Evolutionary conservation across 140 eudicot genomes (phyloP).

Genomic region (Erigeron philadelphicus): DNA sequence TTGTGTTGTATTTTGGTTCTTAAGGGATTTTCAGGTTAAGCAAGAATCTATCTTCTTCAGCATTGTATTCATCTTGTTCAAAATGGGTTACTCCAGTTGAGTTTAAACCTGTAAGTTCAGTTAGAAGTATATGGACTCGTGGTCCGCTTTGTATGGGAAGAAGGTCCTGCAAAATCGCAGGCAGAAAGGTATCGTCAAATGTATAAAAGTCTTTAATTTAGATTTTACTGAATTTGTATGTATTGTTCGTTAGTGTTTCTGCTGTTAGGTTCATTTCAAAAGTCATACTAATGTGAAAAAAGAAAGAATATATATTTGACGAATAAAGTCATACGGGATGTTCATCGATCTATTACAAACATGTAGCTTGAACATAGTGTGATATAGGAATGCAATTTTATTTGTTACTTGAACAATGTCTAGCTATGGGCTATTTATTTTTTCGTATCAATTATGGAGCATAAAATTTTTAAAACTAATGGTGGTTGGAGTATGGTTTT

Average conservation of each 20-base stretch:
- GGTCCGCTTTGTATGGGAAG: slow-evolving; percentile 89
- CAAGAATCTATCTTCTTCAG: slow-evolving; percentile 36
- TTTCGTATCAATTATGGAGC: neutral
- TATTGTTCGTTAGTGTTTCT: neutral
- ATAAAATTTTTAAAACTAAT: neutral
- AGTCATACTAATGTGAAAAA: neutral
- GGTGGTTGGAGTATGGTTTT: slow-evolving; percentile 24
- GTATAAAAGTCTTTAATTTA: neutral
- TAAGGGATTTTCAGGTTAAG: slow-evolving; percentile 35
- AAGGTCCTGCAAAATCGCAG: slow-evolving; percentile 85
- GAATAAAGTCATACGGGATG: neutral
- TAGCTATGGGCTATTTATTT: too few species aligned
- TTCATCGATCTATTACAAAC: neutral
- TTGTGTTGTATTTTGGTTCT: slow-evolving; percentile 9
- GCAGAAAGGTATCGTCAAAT: slow-evolving; percentile 60
- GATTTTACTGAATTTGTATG: too few species aligned
- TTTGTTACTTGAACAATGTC: too few species aligned
- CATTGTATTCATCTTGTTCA: slow-evolving; percentile 38
- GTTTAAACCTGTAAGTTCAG: slow-evolving; percentile 29
- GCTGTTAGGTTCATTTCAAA: neutral
- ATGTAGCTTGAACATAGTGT: neutral
- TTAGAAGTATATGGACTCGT: slow-evolving; percentile 61
- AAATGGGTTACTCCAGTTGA: slow-evolving; percentile 32
- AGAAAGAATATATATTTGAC: slow-evolving; percentile 3
- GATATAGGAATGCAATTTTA: too few species aligned